These are phyloP conservation scores for Exobasidium rhododendri DNA, from an alignment of 1,284 basidiomycete species.

Conservation along the genomic window DNA sequence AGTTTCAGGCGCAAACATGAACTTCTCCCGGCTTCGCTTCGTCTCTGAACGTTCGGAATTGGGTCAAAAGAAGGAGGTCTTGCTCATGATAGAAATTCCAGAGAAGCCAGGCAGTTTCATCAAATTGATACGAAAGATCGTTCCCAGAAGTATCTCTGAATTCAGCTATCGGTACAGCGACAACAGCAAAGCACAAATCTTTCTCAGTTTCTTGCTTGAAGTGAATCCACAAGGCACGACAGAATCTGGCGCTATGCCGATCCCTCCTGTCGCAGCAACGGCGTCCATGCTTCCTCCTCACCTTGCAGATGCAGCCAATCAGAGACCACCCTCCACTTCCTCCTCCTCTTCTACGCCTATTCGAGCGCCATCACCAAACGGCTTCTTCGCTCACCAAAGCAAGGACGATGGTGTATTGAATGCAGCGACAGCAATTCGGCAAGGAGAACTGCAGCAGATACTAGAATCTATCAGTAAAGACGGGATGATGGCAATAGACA, in stretches of 20 bases:
- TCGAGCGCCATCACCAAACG: not conserved
- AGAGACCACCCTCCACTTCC: not conserved
- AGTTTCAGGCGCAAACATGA: constrained; percentile 97
- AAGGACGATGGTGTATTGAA: not conserved
- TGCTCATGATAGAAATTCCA: constrained; percentile 88
- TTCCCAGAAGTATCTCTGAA: constrained; percentile 91
- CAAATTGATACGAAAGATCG: constrained; percentile 77
- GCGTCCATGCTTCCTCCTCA: not conserved
- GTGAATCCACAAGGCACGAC: not conserved
- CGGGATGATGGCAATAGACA: constrained; percentile 78
- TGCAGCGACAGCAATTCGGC: constrained; percentile 1
- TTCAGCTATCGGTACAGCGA: constrained; percentile 80
- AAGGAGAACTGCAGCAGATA: constrained; percentile 32
- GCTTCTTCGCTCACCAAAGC: not conserved
- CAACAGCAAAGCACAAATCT: constrained; percentile 68
- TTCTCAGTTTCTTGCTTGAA: constrained; percentile 81
- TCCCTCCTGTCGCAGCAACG: constrained; percentile 1
- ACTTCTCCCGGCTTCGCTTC: constrained; percentile 91
- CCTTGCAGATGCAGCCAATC: not conserved
- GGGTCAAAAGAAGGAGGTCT: constrained; percentile 88
- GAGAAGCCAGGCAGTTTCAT: constrained; percentile 76
- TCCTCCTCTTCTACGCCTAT: not conserved
- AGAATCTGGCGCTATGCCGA: constrained; percentile 1
- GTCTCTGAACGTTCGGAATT: constrained; percentile 96
- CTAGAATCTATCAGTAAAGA: constrained; percentile 62